Conservation (phyloP, 257 asterid genomes). For the Solanum tacnaense region DNA sequence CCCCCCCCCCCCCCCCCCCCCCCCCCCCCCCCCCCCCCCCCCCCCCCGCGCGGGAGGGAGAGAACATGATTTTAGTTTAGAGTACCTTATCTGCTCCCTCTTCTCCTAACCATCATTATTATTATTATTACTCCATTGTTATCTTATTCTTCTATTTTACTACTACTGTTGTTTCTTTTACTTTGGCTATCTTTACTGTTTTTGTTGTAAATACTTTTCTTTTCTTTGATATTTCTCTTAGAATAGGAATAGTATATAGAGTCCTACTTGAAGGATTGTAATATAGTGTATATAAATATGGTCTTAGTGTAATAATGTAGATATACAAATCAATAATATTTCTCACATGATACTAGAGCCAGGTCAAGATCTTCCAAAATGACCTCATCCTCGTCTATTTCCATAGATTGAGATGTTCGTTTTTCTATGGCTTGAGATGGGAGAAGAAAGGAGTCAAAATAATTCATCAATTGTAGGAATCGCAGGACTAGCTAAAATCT, state of each 20-base stretch:
- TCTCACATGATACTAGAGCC: not conserved
- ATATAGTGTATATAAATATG: not conserved
- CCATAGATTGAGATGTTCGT: not conserved
- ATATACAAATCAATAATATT: not conserved
- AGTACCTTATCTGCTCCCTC: not conserved
- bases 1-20: too few relatives aligned
- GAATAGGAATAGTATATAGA: too few relatives aligned
- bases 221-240: not conserved
- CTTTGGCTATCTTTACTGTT: not conserved
- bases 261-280: not conserved
- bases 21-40: too few relatives aligned
- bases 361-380: not conserved
- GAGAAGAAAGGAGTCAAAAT: not conserved
- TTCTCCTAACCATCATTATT: not conserved
- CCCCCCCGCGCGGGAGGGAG: too few relatives aligned
- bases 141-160: not conserved
- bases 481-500: not conserved
- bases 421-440: not conserved
- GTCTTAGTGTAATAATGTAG: not conserved
- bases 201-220: not conserved
- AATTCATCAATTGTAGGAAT: not conserved
- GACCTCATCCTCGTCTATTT: not conserved
- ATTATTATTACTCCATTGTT: not conserved
- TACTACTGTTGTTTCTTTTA: not conserved
- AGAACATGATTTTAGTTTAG: not conserved